Percentiles rank a stretch among this genome's conserved stretches.
These are phyloP conservation scores for Lactarius psammicola DNA, from an alignment of 768 basidiomycete genomes.

Conservation along the genomic window DNA sequence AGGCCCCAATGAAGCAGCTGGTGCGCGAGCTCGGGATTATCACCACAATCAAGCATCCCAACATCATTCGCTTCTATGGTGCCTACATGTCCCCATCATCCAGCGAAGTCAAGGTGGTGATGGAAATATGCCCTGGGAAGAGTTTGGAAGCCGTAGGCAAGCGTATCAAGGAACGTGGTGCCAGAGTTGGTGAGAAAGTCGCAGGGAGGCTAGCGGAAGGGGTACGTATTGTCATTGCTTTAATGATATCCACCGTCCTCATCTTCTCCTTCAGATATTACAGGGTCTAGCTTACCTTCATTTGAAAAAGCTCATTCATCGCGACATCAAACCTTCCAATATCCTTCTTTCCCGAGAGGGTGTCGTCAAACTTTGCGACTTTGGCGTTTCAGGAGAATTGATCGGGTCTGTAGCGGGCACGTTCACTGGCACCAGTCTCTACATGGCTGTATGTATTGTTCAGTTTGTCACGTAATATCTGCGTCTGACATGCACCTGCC, in stretches of 20 bases:
- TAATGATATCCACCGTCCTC: conserved; percentile 21
- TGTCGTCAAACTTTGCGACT: conserved; percentile 89
- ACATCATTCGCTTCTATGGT: conserved; percentile 90
- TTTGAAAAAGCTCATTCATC: conserved; percentile 87
- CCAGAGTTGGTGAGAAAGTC: conserved; percentile 81
- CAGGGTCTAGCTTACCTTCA: conserved; percentile 95
- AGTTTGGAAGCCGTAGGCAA: conserved; percentile 88
- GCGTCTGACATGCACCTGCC: conserved; percentile 25
- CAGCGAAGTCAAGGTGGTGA: conserved; percentile 92
- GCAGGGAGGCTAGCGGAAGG: conserved; percentile 92
- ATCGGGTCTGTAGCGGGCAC: conserved; percentile 90
- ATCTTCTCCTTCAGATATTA: conserved; percentile 53
- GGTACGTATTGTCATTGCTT: conserved; percentile 44
- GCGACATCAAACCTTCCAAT: conserved; percentile 95
- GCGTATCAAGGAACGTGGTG: conserved; percentile 75
- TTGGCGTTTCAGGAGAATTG: conserved; percentile 96
- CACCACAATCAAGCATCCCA: conserved; percentile 75
- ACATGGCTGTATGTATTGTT: conserved; percentile 86
- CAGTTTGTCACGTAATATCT: conserved; percentile 17
- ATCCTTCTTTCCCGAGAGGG: conserved; percentile 88
- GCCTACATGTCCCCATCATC: conserved; percentile 85
- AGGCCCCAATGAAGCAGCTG: conserved; percentile 90
- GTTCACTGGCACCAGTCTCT: conserved; percentile 96
- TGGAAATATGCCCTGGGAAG: conserved; percentile 88
- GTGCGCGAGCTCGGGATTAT: conserved; percentile 91